Conservation (phyloP, 139 green algal species). For the Chlorella sorokiniana region DNA sequence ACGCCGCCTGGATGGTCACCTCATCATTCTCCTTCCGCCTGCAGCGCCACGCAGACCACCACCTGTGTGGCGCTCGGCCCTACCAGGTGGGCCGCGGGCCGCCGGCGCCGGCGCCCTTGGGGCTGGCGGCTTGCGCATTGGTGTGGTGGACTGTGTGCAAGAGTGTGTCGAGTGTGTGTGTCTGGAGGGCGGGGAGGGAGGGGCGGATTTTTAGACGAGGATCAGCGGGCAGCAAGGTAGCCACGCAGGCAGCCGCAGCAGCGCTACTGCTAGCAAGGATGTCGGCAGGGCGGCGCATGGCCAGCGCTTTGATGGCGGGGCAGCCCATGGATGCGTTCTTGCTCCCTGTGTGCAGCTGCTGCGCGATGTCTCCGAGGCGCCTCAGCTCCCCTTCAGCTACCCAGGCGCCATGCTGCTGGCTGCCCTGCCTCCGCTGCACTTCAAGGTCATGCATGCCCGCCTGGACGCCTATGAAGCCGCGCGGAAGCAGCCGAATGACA, state of each 20-base stretch:
- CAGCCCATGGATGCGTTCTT: neutral
- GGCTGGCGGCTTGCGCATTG: no score
- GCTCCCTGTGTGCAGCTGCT: slow-evolving; percentile 39
- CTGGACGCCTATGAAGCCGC: neutral
- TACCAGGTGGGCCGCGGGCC: slow-evolving; percentile 45
- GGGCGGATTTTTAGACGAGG: no score
- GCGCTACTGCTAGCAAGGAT: no score
- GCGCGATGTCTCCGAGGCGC: slow-evolving; percentile 48
- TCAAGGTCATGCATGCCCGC: slow-evolving; percentile 60
- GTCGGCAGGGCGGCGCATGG: no score
- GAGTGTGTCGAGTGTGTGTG: no score
- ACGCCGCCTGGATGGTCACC: slow-evolving; percentile 55
- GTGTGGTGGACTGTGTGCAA: no score
- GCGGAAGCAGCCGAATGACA: neutral
- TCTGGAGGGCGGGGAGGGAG: no score
- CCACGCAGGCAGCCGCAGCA: no score
- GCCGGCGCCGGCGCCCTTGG: no score
- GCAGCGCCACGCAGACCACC: slow-evolving; percentile 70
- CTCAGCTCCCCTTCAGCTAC: slow-evolving; percentile 54
- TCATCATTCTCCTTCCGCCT: slow-evolving; percentile 33
- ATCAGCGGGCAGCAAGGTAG: no score
- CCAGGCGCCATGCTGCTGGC: slow-evolving; percentile 15
- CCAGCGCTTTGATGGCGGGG: no score
- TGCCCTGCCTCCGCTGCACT: slow-evolving; percentile 35
- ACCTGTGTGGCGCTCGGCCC: slow-evolving; percentile 45